These are phyloP conservation scores for Poronia punctata DNA, from an alignment of 495 filamentous ascomycete genomes.

Conservation along the genomic window DNA sequence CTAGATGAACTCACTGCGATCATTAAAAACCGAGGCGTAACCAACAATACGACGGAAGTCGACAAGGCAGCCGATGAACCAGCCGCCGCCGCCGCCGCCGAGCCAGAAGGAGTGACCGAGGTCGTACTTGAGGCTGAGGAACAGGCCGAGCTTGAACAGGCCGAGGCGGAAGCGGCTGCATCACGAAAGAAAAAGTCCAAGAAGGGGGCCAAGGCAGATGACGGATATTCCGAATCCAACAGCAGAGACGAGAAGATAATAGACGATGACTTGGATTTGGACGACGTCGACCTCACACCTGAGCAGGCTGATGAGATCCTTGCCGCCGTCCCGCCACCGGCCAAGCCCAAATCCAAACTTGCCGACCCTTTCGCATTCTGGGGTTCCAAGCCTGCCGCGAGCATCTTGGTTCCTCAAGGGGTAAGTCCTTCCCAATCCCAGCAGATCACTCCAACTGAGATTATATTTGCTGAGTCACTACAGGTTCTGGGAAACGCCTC, in stretches of 20 bases:
- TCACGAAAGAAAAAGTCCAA: constrained; percentile 35
- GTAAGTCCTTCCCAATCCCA: constrained; percentile 13
- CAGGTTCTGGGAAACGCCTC: constrained; percentile 30
- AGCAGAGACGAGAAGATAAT: constrained; percentile 19
- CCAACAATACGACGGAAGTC: not conserved
- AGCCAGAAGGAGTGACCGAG: constrained; percentile 4
- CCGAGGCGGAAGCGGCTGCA: constrained; percentile 26
- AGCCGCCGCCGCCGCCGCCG: not conserved
- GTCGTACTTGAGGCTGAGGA: constrained; percentile 20
- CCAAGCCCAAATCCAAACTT: constrained; percentile 24
- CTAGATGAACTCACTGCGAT: constrained; percentile 31
- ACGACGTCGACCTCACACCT: constrained; percentile 31
- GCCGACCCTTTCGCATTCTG: constrained; percentile 41
- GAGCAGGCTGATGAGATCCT: constrained; percentile 33
- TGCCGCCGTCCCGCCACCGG: constrained; percentile 20
- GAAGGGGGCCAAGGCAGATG: constrained; percentile 28
- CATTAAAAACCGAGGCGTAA: constrained; percentile 18
- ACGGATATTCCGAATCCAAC: constrained; percentile 21
- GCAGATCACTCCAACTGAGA: constrained; percentile 21
- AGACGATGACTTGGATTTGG: constrained; percentile 29
- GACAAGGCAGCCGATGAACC: not conserved
- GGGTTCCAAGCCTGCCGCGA: constrained; percentile 32
- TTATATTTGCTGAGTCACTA: constrained; percentile 36
- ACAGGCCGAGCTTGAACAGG: constrained; percentile 17
- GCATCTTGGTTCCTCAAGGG: constrained; percentile 23